Conservation (phyloP, 2,329 filamentous ascomycete genomes). For the Parastagonospora avenae region DNA sequence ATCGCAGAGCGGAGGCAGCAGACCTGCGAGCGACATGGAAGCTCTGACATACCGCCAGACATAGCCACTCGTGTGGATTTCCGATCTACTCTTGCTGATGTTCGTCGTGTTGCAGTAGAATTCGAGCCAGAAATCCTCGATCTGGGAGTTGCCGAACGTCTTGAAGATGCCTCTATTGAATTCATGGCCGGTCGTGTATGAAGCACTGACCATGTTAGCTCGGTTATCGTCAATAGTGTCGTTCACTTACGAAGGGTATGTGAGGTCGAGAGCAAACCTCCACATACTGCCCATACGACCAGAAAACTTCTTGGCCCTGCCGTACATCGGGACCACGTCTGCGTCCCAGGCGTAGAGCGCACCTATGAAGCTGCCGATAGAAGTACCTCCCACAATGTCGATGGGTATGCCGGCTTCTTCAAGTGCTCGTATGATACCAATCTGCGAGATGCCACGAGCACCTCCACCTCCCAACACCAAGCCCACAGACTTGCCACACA, state of each 20-base stretch:
- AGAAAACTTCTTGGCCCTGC: constrained; percentile 94
- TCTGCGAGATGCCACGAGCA: constrained; percentile 86
- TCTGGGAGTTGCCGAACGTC: constrained; percentile 93
- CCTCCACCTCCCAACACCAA: constrained; percentile 93
- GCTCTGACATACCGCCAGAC: constrained; percentile 97
- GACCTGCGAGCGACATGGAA: constrained; percentile 92
- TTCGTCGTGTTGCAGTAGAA: constrained; percentile 99
- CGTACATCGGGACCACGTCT: constrained; percentile 96
- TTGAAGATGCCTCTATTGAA: constrained; percentile 99
- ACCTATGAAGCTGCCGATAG: constrained; percentile 94
- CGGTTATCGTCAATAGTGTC: background rate
- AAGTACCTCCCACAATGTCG: constrained; percentile 93
- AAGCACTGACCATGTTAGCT: constrained; percentile 58
- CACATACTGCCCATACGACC: constrained; percentile 99
- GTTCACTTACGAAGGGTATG: constrained; percentile 76
- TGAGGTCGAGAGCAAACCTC: constrained; percentile 95
- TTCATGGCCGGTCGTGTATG: constrained; percentile 97
- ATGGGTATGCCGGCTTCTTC: constrained; percentile 97
- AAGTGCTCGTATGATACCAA: constrained; percentile 91
- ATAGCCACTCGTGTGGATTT: constrained; percentile 95
- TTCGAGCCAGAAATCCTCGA: constrained; percentile 98
- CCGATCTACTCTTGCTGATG: constrained; percentile 88
- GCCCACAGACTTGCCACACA: constrained; percentile 94
- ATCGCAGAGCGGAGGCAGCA: constrained; percentile 92
- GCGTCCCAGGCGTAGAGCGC: constrained; percentile 95